phyloP scores from a whole-genome alignment of 1,139 yeast species.

The Yamadazyma aaseri region DNA sequence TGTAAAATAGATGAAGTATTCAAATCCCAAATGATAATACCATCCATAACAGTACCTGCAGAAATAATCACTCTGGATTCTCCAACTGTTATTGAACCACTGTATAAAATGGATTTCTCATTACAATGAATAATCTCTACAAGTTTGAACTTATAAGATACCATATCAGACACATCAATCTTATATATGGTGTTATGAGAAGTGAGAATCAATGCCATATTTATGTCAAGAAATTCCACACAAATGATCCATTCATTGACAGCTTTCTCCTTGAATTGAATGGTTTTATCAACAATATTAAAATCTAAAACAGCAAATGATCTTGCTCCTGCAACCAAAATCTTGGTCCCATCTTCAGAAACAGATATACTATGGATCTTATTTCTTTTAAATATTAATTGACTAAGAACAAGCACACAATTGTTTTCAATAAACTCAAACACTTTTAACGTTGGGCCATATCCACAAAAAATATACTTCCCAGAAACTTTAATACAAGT shows the following conservation, averaged over 20 bases:
- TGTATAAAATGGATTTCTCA: conserved; percentile 82
- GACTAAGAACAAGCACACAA: conserved; percentile 36
- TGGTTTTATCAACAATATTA: background rate
- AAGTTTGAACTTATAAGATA: conserved; percentile 21
- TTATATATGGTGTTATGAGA: conserved; percentile 75
- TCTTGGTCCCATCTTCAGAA: conserved; percentile 21
- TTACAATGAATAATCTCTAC: conserved; percentile 49
- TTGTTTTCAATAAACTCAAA: conserved; percentile 37
- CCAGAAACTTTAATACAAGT: conserved; percentile 55
- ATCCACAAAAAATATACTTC: conserved; percentile 57
- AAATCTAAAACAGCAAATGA: conserved; percentile 51
- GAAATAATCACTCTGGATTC: conserved; percentile 49
- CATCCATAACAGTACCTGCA: conserved; percentile 93
- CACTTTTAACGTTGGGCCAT: conserved; percentile 66
- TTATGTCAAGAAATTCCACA: conserved; percentile 46
- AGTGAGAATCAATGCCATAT: conserved; percentile 54
- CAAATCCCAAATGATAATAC: conserved; percentile 77
- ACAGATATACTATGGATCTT: conserved; percentile 75
- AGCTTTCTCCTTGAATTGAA: conserved; percentile 39
- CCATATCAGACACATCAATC: conserved; percentile 30
- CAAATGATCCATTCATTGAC: conserved; percentile 78
- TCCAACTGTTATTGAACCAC: conserved; percentile 67
- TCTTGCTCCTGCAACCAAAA: conserved; percentile 71
- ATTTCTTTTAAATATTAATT: conserved; percentile 60
- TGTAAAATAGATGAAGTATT: conserved; percentile 44